Conservation (phyloP, 2,329 filamentous ascomycete species). For the Xylaria sp. region DNA sequence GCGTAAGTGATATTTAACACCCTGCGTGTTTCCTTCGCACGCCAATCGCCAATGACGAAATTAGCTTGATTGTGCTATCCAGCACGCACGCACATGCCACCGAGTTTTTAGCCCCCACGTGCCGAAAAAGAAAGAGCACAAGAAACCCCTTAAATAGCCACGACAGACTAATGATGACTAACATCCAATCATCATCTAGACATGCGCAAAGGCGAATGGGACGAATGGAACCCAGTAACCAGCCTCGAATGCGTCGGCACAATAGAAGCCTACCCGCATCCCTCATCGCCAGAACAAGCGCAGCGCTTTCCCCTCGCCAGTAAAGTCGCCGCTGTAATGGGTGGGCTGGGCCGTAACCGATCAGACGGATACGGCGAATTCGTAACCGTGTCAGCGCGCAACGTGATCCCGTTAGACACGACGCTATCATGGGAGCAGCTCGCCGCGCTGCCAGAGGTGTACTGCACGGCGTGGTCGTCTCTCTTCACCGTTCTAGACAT, state of each 20-base stretch:
- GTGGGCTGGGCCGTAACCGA: conserved; percentile 54
- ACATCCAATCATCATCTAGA: conserved; percentile 35
- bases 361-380: conserved; percentile 56
- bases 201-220: conserved; percentile 58
- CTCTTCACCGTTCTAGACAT: conserved; percentile 54
- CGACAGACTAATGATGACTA: background rate
- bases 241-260: conserved; percentile 58
- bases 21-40: background rate
- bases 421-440: conserved; percentile 53
- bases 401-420: conserved; percentile 49
- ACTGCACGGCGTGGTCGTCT: conserved; percentile 54
- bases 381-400: conserved; percentile 49
- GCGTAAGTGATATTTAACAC: conserved; percentile 36
- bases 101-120: background rate
- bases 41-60: background rate
- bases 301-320: conserved; percentile 48
- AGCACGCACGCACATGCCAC: background rate
- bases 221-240: conserved; percentile 53
- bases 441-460: conserved; percentile 55
- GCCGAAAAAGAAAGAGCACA: background rate
- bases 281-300: conserved; percentile 46
- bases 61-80: too few relatives aligned
- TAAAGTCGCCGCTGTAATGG: conserved; percentile 55
- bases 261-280: conserved; percentile 43
- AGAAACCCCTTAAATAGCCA: background rate